Evolutionary conservation across 192 early-diverging fungal species (phyloP).

Genomic region (Funneliformis mosseae): DNA sequence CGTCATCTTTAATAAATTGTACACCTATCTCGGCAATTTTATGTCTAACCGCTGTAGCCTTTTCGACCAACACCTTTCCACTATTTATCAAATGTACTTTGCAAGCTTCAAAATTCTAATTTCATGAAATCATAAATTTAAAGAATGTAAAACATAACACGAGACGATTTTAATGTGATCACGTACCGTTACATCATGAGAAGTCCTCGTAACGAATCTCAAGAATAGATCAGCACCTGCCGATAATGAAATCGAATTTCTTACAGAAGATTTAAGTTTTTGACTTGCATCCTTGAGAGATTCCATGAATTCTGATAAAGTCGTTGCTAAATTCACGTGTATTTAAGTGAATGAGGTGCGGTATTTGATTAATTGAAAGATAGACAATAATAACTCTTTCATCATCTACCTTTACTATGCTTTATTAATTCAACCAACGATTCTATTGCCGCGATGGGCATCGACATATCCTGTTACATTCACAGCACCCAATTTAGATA

Average conservation of each 20-base stretch:
- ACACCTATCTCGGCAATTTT: slow-evolving; percentile 77
- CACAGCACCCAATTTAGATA: neutral
- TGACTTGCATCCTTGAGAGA: slow-evolving; percentile 69
- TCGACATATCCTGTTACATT: slow-evolving; percentile 60
- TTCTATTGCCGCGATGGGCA: slow-evolving; percentile 76
- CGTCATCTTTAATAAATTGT: slow-evolving; percentile 81
- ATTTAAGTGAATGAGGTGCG: neutral
- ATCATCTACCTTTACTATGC: slow-evolving; percentile 51
- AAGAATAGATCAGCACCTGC: slow-evolving; percentile 89
- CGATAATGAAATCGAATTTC: slow-evolving; percentile 77
- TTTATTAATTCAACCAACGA: slow-evolving; percentile 70
- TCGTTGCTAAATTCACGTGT: slow-evolving; percentile 62
- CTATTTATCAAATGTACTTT: slow-evolving; percentile 68
- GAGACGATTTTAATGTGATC: slow-evolving; percentile 35
- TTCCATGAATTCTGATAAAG: slow-evolving; percentile 86
- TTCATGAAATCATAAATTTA: neutral
- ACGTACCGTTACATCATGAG: slow-evolving; percentile 62
- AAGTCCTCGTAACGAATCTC: slow-evolving; percentile 64
- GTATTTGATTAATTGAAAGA: slow-evolving; percentile 2
- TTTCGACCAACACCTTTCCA: slow-evolving; percentile 73
- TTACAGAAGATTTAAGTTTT: slow-evolving; percentile 65
- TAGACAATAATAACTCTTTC: neutral
- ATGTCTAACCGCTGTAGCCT: slow-evolving; percentile 69
- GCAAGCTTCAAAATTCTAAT: slow-evolving; percentile 71
- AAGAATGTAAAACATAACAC: slow-evolving; percentile 5